Conservation (phyloP, 2,329 filamentous ascomycete genomes). For the Fusarium sp. region DNA sequence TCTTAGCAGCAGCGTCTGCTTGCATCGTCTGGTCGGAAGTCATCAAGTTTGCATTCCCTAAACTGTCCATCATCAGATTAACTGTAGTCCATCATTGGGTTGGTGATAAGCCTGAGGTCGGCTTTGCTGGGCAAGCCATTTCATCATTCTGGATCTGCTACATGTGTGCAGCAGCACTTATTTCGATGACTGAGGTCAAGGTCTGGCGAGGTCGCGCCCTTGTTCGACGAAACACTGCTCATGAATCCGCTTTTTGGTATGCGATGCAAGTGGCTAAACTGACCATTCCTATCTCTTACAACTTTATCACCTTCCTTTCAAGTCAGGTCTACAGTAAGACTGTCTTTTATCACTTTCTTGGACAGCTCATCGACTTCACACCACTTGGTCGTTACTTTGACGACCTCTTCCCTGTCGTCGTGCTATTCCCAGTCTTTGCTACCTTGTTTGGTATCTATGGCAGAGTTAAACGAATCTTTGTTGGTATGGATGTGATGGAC, state of each 20-base stretch:
- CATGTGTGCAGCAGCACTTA: conserved; percentile 92
- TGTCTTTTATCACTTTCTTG: conserved; percentile 89
- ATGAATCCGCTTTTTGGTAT: conserved; percentile 96
- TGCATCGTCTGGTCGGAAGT: conserved; percentile 95
- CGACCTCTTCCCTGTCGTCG: conserved; percentile 87
- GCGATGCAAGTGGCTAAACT: conserved; percentile 91
- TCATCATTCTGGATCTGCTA: conserved; percentile 92
- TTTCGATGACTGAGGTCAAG: conserved; percentile 90
- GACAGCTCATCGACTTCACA: conserved; percentile 84
- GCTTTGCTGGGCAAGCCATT: conserved; percentile 86
- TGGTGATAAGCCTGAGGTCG: conserved; percentile 78
- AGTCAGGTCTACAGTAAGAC: conserved; percentile 79
- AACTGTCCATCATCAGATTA: conserved; percentile 76
- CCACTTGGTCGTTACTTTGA: conserved; percentile 87
- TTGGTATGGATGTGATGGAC: conserved; percentile 79
- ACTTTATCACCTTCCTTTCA: conserved; percentile 92
- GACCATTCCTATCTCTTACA: conserved; percentile 93
- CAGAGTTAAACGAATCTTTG: conserved; percentile 81
- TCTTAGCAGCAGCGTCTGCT: conserved; percentile 80
- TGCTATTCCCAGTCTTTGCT: conserved; percentile 86
- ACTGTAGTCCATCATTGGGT: conserved; percentile 81
- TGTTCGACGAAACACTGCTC: conserved; percentile 89
- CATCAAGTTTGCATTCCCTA: conserved; percentile 83
- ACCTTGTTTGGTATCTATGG: conserved; percentile 93
- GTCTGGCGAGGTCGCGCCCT: conserved; percentile 97